Evolutionary conservation across 129 eudicot species (phyloP), one percentile per base, ranked within the genome.

Genomic region (Kitagawia praeruptora): DNA sequence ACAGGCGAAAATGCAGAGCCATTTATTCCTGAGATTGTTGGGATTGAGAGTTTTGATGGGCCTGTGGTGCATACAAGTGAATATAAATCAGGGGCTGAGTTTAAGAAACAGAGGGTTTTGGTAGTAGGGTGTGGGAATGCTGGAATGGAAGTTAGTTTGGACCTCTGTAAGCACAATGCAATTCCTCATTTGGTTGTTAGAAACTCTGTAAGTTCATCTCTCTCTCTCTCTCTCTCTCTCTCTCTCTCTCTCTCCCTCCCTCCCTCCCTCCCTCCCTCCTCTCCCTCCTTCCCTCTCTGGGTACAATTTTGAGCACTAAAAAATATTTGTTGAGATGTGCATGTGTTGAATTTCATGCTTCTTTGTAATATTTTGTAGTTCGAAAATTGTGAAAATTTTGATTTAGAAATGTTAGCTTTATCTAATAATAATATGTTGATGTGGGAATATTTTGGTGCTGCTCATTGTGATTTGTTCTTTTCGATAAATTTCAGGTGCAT

Each of bases 61-160:
- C 56, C 81, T 16, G 84, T 93, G 56, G 67, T 85, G 61, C 98
- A 93, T 77, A 87, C 98, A 21, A 91, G 96, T 84, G 84, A 67
- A 81, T 93, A 93, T 54, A 91, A 84, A 66, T 85, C 89, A 78
- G 97, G 96, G 41, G 69, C 44, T 53, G 93, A 84, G 81, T 93
- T 88, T 81, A 45, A 21, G 14, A 61, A 86, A 1, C 84, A 89
- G 47, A 89, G 83, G 76, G 96, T 91, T 88, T 84, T 93, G 80
- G 96, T 93, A 8, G 86, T 93, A 54, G 98, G 98, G 12, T 93
- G 98, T 87, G 98, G 98, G 34, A 93, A 93, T 89, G 91, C 98
- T 75, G 98, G 98, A 38, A 91, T 93, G 97, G 97, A 93, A 80
- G 96, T 93, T 81, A 91, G 97, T 79, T 84, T 93, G 74, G 98